Percentiles rank a stretch among this genome's conserved stretches.
Conservation (phyloP, 2,329 filamentous ascomycete species). For the Tolypocladium ovalisporum region DNA sequence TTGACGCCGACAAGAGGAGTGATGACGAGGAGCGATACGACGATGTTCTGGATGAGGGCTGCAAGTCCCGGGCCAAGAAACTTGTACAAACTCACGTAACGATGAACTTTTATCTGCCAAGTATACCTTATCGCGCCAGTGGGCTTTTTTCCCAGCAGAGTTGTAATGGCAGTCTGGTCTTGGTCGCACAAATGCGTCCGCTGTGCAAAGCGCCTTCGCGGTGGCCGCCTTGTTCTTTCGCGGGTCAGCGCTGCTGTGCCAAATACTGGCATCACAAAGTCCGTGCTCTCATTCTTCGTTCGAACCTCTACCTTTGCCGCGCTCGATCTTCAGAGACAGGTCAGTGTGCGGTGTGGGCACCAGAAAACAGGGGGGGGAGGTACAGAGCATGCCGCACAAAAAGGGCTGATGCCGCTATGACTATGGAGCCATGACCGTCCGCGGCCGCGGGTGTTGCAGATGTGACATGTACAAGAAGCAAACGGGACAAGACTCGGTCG, state of each 20-base stretch:
- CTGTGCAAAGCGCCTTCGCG: too few relatives aligned
- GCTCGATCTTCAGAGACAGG: not conserved
- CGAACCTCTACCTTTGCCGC: not conserved
- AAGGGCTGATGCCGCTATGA: not conserved
- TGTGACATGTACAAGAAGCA: not conserved
- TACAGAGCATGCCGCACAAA: not conserved
- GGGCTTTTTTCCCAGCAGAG: too few relatives aligned
- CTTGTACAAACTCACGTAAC: too few relatives aligned
- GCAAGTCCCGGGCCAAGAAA: too few relatives aligned
- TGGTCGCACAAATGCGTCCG: too few relatives aligned
- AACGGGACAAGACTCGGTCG: not conserved
- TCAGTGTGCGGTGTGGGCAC: not conserved
- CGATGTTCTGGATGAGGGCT: too few relatives aligned
- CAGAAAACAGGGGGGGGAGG: not conserved
- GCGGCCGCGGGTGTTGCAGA: not conserved
- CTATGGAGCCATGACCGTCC: not conserved
- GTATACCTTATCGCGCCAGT: too few relatives aligned
- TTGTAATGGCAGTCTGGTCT: too few relatives aligned
- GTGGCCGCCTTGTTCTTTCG: not conserved
- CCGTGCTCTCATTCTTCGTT: not conserved
- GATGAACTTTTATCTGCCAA: too few relatives aligned
- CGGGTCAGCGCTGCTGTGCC: not conserved
- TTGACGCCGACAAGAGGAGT: too few relatives aligned
- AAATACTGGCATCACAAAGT: not conserved
- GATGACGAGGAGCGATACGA: too few relatives aligned